Base-by-base conservation (phyloP, 139 green algal genomes). In the Chlamydomonas sphaeroides region DNA sequence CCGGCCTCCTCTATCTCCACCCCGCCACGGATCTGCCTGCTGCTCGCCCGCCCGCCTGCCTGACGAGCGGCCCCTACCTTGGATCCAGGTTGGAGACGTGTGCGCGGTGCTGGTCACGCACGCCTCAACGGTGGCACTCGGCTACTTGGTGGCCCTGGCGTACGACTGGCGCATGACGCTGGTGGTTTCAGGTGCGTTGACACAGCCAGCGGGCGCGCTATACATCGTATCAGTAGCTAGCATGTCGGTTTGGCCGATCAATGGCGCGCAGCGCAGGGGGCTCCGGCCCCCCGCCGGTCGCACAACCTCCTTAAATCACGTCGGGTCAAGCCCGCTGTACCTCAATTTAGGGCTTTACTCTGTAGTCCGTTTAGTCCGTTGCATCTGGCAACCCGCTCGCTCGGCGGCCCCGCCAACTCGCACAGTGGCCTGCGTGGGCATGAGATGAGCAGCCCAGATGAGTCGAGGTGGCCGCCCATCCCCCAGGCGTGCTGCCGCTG, bases 221-320 rank as follows among this genome's bases (percentile, higher is more conserved):
- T n/a, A n/a, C n/a, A n/a, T n/a, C n/a, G n/a, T n/a, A n/a, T n/a
- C n/a, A n/a, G n/a, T n/a, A n/a, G 78, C 49, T 91, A 92, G 72
- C 56, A 89, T 20, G 87, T 96, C 11, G 93, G 92, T 1, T 92
- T 97, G 62, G 87, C 90, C 36, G 87, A 88, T 75, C 75, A 87
- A 78, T 98, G 95, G 95, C 89, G 93, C 75, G 93, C 97, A 87
- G 93, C 93, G 63, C 87, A 96, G 65, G n/a, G n/a, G n/a, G n/a
- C n/a, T n/a, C n/a, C n/a, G n/a, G n/a, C n/a, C n/a, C n/a, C n/a
- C n/a, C n/a, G n/a, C n/a, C n/a, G n/a, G n/a, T n/a, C n/a, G n/a
- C n/a, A n/a, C n/a, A n/a, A n/a, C n/a, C n/a, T n/a, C n/a, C n/a
- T n/a, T n/a, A n/a, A n/a, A n/a, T n/a, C n/a, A n/a, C n/a, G n/a